These are phyloP conservation scores for Kwoniella shivajii DNA, from an alignment of 1,284 basidiomycete species.

Conservation along the genomic window DNA sequence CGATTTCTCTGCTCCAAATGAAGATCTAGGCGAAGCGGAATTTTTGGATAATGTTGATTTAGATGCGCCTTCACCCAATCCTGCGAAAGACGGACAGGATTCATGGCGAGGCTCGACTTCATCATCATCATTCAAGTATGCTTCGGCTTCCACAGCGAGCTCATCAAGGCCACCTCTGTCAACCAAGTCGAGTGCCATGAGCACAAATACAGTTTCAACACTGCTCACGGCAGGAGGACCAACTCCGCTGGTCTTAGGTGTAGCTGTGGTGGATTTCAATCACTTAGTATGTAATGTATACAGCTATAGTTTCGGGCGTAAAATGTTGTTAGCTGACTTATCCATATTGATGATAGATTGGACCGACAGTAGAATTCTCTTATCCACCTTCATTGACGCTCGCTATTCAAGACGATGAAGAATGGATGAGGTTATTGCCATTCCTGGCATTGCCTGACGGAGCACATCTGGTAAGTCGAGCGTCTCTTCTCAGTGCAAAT, in stretches of 20 bases:
- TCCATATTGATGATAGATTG: slow-evolving; percentile 63
- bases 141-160: slow-evolving; percentile 6
- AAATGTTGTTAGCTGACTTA: not conserved
- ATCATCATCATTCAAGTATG: slow-evolving; percentile 1
- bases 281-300: slow-evolving; percentile 66
- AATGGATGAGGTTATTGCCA: slow-evolving; percentile 78
- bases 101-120: slow-evolving; percentile 10
- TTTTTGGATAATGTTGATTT: slow-evolving; percentile 18
- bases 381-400: slow-evolving; percentile 60
- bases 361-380: slow-evolving; percentile 82
- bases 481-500: not conserved
- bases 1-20: slow-evolving; percentile 7
- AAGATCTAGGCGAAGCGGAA: not conserved
- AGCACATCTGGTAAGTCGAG: slow-evolving; percentile 80
- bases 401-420: slow-evolving; percentile 74
- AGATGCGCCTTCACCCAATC: slow-evolving; percentile 11
- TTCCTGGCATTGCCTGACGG: slow-evolving; percentile 98
- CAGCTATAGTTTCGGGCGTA: not conserved
- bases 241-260: slow-evolving; percentile 62
- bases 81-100: slow-evolving; percentile 5
- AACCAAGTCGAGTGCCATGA: slow-evolving; percentile 3
- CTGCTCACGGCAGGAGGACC: slow-evolving; percentile 7
- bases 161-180: slow-evolving; percentile 9
- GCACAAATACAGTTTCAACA: slow-evolving; percentile 1
- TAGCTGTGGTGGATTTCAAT: slow-evolving; percentile 87